Conservation (phyloP, 441 rosid genomes). For the Omphalea diandra region DNA sequence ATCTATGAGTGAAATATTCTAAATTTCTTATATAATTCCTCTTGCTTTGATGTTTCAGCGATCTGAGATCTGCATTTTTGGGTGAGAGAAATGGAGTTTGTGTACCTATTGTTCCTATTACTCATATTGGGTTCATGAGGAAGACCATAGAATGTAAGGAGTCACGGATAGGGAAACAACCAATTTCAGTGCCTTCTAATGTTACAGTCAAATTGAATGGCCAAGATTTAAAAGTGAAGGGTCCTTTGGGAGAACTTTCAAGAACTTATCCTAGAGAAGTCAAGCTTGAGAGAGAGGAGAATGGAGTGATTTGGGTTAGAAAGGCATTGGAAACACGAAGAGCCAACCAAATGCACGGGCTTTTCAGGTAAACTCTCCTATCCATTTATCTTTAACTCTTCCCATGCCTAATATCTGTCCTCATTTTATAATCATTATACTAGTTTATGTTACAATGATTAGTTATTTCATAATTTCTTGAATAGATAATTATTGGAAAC, state of each 20-base stretch:
- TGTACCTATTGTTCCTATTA: slow-evolving; percentile 35
- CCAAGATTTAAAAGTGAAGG: slow-evolving; percentile 73
- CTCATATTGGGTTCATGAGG: slow-evolving; percentile 40
- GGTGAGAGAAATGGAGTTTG: slow-evolving; percentile 53
- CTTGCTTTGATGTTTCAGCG: slow-evolving; percentile 42
- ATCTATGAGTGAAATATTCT: background rate
- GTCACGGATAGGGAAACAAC: slow-evolving; percentile 92
- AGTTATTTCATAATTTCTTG: background rate
- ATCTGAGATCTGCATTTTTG: slow-evolving; percentile 61
- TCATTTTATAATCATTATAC: background rate
- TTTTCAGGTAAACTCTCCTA: slow-evolving; percentile 67
- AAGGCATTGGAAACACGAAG: slow-evolving; percentile 78
- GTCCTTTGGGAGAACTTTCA: slow-evolving; percentile 86
- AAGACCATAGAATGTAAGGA: slow-evolving; percentile 75
- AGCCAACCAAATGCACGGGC: slow-evolving; percentile 98
- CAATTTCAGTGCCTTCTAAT: slow-evolving; percentile 67
- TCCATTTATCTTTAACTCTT: background rate
- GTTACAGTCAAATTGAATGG: slow-evolving; percentile 70
- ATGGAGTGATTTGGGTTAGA: slow-evolving; percentile 56
- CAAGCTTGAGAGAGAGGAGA: slow-evolving; percentile 58
- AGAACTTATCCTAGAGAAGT: slow-evolving; percentile 77
- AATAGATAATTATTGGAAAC: background rate
- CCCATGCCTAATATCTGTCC: background rate
- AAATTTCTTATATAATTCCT: background rate
- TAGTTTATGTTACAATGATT: background rate